Conservation (phyloP, 306 rosid species). For the Cicer pinnatifidum region DNA sequence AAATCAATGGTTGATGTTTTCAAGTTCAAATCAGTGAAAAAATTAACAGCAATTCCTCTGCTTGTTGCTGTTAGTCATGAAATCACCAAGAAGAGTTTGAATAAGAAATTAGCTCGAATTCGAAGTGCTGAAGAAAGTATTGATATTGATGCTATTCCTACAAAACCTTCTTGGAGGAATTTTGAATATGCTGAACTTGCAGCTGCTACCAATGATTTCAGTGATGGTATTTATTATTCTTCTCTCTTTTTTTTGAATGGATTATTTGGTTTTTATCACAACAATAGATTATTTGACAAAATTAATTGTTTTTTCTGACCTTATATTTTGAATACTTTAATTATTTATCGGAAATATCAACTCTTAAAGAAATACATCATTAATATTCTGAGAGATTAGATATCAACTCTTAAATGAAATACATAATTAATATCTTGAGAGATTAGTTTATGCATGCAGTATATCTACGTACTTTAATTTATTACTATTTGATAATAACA, state of each 20-base stretch:
- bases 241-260: not conserved
- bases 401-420: too few relatives aligned
- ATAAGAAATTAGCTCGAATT: slow-evolving; percentile 66
- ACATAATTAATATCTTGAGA: too few relatives aligned
- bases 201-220: slow-evolving; percentile 72
- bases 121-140: slow-evolving; percentile 61
- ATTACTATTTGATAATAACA: too few relatives aligned
- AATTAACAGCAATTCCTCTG: slow-evolving; percentile 63
- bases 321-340: too few relatives aligned
- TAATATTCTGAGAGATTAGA: too few relatives aligned
- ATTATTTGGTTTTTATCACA: too few relatives aligned
- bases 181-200: slow-evolving; percentile 70
- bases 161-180: slow-evolving; percentile 85
- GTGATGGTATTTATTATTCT: slow-evolving; percentile 52
- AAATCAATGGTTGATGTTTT: slow-evolving; percentile 63
- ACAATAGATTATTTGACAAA: too few relatives aligned
- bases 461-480: too few relatives aligned
- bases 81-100: slow-evolving; percentile 51
- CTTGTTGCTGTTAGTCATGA: slow-evolving; percentile 58
- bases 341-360: too few relatives aligned
- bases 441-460: too few relatives aligned
- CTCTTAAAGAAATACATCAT: too few relatives aligned
- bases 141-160: slow-evolving; percentile 49
- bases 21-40: slow-evolving; percentile 60
- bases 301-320: too few relatives aligned